Evolutionary conservation across 2,329 filamentous ascomycete genomes (phyloP).

Genomic region (Fusarium napiforme): DNA sequence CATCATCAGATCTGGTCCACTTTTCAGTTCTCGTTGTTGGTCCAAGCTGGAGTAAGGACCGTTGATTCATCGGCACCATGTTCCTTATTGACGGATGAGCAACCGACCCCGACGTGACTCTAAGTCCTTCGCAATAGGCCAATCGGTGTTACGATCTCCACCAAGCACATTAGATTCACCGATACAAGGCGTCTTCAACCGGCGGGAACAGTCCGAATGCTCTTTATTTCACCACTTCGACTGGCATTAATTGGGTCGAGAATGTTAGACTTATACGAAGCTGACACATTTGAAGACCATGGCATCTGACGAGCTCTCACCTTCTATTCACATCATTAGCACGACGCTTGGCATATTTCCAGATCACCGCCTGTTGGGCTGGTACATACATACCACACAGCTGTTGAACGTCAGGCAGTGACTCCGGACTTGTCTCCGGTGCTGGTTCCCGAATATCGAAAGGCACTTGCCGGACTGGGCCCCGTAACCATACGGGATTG

Average conservation of each 20-base stretch:
- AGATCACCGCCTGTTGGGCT: not conserved
- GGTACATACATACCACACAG: not conserved
- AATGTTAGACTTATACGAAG: not conserved
- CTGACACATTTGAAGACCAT: not conserved
- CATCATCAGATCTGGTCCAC: conserved; percentile 37
- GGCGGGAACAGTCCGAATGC: conserved; percentile 1
- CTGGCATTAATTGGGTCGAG: not conserved
- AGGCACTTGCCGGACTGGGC: conserved; percentile 5
- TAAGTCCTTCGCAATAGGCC: not conserved
- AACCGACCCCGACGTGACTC: conserved; percentile 15
- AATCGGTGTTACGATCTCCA: conserved; percentile 12
- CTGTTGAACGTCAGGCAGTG: conserved; percentile 6
- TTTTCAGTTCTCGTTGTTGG: conserved; percentile 12
- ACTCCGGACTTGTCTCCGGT: conserved; percentile 17
- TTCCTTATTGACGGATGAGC: conserved; percentile 7
- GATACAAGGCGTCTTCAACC: conserved; percentile 35
- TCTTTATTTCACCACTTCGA: conserved; percentile 5
- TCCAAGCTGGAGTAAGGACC: conserved; percentile 16
- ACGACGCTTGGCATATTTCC: not conserved
- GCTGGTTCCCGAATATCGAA: conserved; percentile 14
- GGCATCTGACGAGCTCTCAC: not conserved
- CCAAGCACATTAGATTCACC: conserved; percentile 25
- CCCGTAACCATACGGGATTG: not conserved
- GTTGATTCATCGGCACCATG: conserved; percentile 19
- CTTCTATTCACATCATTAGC: not conserved